These are phyloP conservation scores for Syncephalastrum sp. DNA, from an alignment of 371 early-diverging fungal species.

Conservation along the genomic window DNA sequence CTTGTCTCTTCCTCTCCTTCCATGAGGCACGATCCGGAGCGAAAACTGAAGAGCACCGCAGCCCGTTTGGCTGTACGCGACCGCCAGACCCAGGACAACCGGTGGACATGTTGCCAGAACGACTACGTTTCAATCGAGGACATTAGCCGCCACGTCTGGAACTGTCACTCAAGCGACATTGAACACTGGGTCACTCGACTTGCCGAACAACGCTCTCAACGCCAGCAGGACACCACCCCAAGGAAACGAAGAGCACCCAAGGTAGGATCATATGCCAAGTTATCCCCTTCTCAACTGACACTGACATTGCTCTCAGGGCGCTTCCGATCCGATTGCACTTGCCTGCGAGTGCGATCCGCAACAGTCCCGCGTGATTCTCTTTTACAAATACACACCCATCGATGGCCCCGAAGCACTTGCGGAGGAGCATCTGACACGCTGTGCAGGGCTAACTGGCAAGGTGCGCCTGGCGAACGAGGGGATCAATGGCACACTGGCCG, in stretches of 20 bases:
- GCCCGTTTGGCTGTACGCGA: constrained; percentile 9
- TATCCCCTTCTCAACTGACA: not conserved
- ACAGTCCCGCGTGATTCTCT: constrained; percentile 53
- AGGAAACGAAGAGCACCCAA: constrained; percentile 14
- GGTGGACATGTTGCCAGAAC: constrained; percentile 16
- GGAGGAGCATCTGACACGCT: constrained; percentile 35
- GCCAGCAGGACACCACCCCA: not conserved
- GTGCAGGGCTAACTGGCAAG: constrained; percentile 56
- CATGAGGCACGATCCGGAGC: too few species aligned
- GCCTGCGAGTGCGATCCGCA: constrained; percentile 31
- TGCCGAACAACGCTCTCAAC: constrained; percentile 2
- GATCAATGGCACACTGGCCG: constrained; percentile 68
- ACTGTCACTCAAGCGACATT: constrained; percentile 10
- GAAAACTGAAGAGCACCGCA: constrained; percentile 7
- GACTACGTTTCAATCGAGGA: constrained; percentile 9
- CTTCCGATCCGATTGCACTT: constrained; percentile 40
- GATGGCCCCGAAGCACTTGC: constrained; percentile 44
- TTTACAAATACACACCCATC: constrained; percentile 54
- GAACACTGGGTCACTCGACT: constrained; percentile 10
- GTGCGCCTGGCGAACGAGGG: constrained; percentile 65
- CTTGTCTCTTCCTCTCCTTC: not conserved
- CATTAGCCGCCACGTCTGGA: constrained; percentile 16
- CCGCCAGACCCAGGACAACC: not conserved
- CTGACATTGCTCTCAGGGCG: constrained; percentile 19
- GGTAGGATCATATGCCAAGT: not conserved